Evolutionary conservation across 345 rosid species (phyloP).

Genomic region (Gossypium stocksii): DNA sequence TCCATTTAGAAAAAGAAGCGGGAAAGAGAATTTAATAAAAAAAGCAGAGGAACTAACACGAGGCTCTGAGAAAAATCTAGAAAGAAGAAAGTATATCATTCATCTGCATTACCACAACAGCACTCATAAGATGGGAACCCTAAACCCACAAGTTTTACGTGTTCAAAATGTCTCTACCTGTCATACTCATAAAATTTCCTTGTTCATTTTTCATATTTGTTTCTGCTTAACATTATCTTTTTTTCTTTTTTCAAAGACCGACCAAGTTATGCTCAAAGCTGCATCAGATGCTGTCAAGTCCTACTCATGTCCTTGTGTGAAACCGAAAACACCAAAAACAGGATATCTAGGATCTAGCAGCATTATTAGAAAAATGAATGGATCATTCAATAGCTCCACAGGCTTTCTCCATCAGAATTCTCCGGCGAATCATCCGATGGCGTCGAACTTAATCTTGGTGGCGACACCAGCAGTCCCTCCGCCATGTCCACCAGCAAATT

Average conservation of each 20-base stretch:
- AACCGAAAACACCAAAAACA: neutral
- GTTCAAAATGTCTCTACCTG: neutral
- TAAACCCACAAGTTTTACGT: neutral
- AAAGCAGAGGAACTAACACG: neutral
- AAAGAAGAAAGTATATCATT: neutral
- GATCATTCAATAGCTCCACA: conserved; percentile 55
- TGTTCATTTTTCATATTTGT: neutral
- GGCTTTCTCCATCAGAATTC: conserved; percentile 50
- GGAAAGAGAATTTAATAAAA: neutral
- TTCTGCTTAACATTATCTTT: neutral
- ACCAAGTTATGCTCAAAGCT: neutral
- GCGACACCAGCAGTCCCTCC: conserved; percentile 80
- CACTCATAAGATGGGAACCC: neutral
- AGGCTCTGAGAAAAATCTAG: neutral
- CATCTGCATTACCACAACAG: neutral
- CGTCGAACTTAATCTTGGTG: conserved; percentile 57
- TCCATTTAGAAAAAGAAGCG: neutral
- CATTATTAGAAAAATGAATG: conserved; percentile 9
- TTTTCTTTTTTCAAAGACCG: neutral
- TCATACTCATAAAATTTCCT: neutral
- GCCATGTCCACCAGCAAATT: conserved; percentile 86
- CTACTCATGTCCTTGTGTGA: neutral
- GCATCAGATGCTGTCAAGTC: neutral
- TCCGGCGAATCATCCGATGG: conserved; percentile 53
- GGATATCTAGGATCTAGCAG: neutral